Conservation (phyloP, 2,329 filamentous ascomycete species). For the Cadophora gregata region DNA sequence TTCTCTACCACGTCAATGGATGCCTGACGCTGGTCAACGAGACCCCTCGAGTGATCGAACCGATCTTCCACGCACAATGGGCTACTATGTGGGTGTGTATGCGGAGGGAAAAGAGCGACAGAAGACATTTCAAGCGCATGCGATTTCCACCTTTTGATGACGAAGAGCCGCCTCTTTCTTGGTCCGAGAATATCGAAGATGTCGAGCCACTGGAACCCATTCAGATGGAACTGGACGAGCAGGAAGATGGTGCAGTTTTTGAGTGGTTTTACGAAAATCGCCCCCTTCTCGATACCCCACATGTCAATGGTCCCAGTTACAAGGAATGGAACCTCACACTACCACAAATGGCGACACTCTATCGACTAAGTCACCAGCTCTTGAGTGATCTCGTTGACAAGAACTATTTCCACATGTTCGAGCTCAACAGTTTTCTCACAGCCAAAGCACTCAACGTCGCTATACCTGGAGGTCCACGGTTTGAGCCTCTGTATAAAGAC, state of each 20-base stretch:
- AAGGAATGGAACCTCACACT: slow-evolving; percentile 92
- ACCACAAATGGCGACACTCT: slow-evolving; percentile 94
- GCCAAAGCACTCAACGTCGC: slow-evolving; percentile 97
- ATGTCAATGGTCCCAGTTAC: slow-evolving; percentile 97
- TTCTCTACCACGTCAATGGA: slow-evolving; percentile 97
- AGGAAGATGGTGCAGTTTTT: slow-evolving; percentile 86
- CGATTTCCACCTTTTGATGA: slow-evolving; percentile 98
- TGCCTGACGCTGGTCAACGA: slow-evolving; percentile 98
- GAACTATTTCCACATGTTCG: slow-evolving; percentile 98
- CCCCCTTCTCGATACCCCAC: slow-evolving; percentile 85
- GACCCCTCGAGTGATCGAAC: slow-evolving; percentile 94
- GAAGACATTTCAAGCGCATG: slow-evolving; percentile 98
- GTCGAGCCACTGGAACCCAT: slow-evolving; percentile 97
- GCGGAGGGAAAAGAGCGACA: slow-evolving; percentile 96
- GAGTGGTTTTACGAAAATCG: slow-evolving; percentile 99
- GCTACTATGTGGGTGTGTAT: slow-evolving; percentile 99
- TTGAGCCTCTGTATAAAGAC: slow-evolving; percentile 97
- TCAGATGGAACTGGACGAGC: slow-evolving; percentile 96
- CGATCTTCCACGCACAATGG: slow-evolving; percentile 98
- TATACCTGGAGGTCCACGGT: slow-evolving; percentile 94
- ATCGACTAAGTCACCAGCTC: slow-evolving; percentile 88
- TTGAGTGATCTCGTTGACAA: slow-evolving; percentile 92
- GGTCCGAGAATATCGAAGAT: slow-evolving; percentile 98
- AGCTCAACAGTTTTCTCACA: slow-evolving; percentile 91
- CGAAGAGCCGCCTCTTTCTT: slow-evolving; percentile 95